Base-by-base conservation (phyloP, 1,139 yeast genomes). In the Yamadazyma atlantica region DNA sequence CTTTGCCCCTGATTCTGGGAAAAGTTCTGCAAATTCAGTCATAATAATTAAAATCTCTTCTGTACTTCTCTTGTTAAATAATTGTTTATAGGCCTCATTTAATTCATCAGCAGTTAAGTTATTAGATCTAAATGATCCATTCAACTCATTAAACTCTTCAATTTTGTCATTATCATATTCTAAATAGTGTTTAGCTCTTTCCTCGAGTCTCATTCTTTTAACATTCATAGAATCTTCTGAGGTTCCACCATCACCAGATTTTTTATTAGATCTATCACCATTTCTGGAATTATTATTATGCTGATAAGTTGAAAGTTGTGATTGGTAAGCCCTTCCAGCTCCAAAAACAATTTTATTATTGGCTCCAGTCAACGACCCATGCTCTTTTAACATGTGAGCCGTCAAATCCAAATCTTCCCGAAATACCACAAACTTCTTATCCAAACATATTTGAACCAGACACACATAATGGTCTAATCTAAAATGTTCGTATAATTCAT, bases 401-500 rank as follows among this genome's bases (percentile, higher is more conserved):
- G 87, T 83, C 37, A 92, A 67, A 51, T 89, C 97, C 44, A 89
- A 65, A 41, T 87, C 95, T 47, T 89, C 92, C 22, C 83, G 75
- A 55, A 92, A 92, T 1, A 92, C 98, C 25, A 94, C 94, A 63
- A 92, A 90, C 57, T 87, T 84, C 57, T 85, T 80, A 40, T 90
- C 97, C 36, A 90, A 64, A 62, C 99, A 92, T n/a, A 75, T 55
- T 33, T 79, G 85, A n/a, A 85, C 85, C 28, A 75, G 71, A 61
- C 99, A 92, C 11, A 82, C 80, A 58, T 69, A 88, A 61, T 92
- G 99, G 33, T 74, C 80, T 6, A 57, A 61, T 44, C 69, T 71
- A 62, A 92, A 92, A 65, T 92, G 99, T 12, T 69, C 64, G 49
- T 82, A 85, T 36, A 92, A 68, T 29, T 78, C 67, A 38, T 84